These are phyloP conservation scores for Chalciporus pseudorubinellus DNA, from an alignment of 768 basidiomycete genomes.

Conservation along the genomic window DNA sequence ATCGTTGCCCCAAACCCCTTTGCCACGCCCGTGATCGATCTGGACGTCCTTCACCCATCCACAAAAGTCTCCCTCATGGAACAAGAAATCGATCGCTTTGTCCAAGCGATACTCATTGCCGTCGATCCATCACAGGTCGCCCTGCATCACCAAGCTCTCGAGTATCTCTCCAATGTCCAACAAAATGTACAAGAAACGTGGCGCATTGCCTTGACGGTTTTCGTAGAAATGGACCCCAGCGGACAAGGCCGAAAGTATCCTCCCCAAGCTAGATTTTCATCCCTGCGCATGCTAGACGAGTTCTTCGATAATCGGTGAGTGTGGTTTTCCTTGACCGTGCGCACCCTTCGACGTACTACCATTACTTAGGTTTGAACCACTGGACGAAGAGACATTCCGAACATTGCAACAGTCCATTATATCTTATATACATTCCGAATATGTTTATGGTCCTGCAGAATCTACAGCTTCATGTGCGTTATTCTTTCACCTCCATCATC, in stretches of 20 bases:
- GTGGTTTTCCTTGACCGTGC: background rate
- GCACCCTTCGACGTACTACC: background rate
- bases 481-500: background rate
- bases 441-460: conserved; percentile 82
- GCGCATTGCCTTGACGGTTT: conserved; percentile 76
- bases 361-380: conserved; percentile 52
- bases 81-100: conserved; percentile 69
- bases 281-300: conserved; percentile 75
- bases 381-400: conserved; percentile 69
- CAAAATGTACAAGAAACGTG: conserved; percentile 74
- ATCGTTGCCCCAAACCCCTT: background rate
- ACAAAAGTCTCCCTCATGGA: conserved; percentile 49
- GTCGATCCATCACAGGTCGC: conserved; percentile 70
- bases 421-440: conserved; percentile 85
- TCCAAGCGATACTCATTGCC: conserved; percentile 86
- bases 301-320: conserved; percentile 81
- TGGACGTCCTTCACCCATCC: conserved; percentile 18
- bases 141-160: conserved; percentile 83
- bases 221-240: conserved; percentile 57
- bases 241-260: conserved; percentile 63
- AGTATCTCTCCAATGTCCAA: conserved; percentile 76
- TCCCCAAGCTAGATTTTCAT: conserved; percentile 74
- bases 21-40: conserved; percentile 14
- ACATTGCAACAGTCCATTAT: conserved; percentile 75
- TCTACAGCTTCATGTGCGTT: conserved; percentile 75